Conservation (phyloP, 2,329 filamentous ascomycete genomes). For the Onygenales sp. region DNA sequence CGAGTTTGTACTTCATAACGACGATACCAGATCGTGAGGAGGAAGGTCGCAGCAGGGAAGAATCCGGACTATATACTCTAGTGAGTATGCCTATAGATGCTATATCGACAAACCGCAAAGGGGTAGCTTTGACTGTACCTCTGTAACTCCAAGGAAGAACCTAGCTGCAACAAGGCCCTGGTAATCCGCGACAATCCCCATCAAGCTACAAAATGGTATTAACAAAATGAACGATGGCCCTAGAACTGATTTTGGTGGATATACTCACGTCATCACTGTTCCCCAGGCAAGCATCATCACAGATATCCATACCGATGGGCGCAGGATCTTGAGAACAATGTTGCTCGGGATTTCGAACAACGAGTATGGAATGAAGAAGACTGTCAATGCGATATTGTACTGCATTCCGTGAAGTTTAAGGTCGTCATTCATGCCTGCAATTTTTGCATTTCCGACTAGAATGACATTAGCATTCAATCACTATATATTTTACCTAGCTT, state of each 20-base stretch:
- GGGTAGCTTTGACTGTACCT: slow-evolving; percentile 15
- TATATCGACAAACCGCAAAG: slow-evolving; percentile 39
- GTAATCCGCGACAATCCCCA: slow-evolving; percentile 45
- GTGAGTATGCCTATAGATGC: neutral
- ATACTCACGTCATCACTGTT: slow-evolving; percentile 14
- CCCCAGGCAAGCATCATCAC: slow-evolving; percentile 37
- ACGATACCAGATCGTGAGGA: slow-evolving; percentile 19
- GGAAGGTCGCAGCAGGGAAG: slow-evolving; percentile 20
- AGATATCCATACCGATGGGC: slow-evolving; percentile 44
- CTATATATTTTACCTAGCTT: neutral
- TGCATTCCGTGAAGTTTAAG: slow-evolving; percentile 27
- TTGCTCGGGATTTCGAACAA: slow-evolving; percentile 33
- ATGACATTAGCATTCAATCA: neutral
- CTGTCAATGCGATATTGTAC: slow-evolving; percentile 42
- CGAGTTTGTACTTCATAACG: slow-evolving; percentile 20
- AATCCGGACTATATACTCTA: slow-evolving; percentile 41
- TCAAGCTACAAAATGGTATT: slow-evolving; percentile 21
- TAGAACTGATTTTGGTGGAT: neutral
- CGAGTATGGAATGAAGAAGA: slow-evolving; percentile 33
- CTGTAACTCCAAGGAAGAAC: slow-evolving; percentile 40
- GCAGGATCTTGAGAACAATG: slow-evolving; percentile 33
- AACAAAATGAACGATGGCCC: neutral
- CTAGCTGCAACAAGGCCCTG: slow-evolving; percentile 41
- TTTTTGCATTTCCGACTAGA: slow-evolving; percentile 28
- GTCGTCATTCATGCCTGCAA: slow-evolving; percentile 19